Evolutionary conservation across 208 protist species (phyloP).

Genomic region (Crithidia fasciculata): DNA sequence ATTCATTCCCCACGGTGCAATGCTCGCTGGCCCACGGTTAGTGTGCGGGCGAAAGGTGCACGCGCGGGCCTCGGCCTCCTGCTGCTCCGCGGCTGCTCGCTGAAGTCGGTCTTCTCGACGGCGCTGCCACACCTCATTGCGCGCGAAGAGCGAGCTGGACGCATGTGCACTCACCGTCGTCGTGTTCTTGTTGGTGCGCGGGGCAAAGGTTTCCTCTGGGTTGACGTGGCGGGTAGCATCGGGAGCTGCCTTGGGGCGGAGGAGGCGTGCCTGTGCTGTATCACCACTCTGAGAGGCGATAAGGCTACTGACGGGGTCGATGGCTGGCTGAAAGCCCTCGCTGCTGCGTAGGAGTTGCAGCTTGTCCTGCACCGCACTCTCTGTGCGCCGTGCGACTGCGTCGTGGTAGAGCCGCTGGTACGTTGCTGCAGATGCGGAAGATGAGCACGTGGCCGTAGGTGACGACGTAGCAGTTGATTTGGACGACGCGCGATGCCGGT

Average conservation of each 20-base stretch:
- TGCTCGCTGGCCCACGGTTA: conserved; percentile 2
- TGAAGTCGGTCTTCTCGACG: conserved; percentile 28
- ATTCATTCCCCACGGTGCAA: conserved; percentile 8
- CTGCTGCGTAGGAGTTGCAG: conserved; percentile 1
- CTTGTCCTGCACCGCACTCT: conserved; percentile 9
- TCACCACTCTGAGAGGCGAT: conserved; percentile 48
- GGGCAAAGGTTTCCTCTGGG: conserved; percentile 33
- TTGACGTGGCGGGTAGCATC: conserved; percentile 2
- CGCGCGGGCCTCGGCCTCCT: conserved; percentile 25
- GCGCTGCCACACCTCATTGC: conserved; percentile 30
- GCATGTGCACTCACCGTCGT: background rate
- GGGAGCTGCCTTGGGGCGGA: conserved; percentile 10
- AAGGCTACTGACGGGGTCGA: conserved; percentile 49
- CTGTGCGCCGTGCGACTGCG: conserved; percentile 15
- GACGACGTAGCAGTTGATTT: too few relatives aligned
- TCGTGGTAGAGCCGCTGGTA: conserved; percentile 35
- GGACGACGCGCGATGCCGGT: background rate
- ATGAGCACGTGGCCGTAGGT: background rate
- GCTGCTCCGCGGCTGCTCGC: conserved; percentile 15
- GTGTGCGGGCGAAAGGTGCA: conserved; percentile 52
- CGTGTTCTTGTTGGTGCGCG: conserved; percentile 17
- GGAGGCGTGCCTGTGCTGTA: conserved; percentile 42
- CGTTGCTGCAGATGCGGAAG: conserved; percentile 1
- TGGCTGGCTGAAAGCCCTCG: conserved; percentile 40
- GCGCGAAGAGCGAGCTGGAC: background rate